Evolutionary conservation across 345 rosid genomes (phyloP), one percentile per base, ranked within the genome.

Genomic region (Gossypium herbaceum): DNA sequence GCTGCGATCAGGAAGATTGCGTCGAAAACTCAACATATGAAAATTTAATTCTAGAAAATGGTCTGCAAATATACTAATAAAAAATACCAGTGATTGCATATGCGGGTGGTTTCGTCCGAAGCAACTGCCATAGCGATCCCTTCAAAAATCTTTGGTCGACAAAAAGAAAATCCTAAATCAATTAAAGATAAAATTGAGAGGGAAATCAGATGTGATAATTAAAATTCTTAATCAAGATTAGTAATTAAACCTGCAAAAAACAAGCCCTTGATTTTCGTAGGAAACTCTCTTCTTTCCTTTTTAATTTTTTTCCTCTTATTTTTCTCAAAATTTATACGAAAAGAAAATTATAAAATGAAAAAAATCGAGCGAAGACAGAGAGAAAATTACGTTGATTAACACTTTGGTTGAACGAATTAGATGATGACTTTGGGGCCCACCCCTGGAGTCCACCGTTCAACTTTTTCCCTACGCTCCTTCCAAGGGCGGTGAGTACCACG

Each of bases 51-150:
- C 22, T 7, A 68, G 9, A 50, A 48, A 50, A 68, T 5, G 15
- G n/a, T 24, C 44, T 11, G 24, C 17, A 68, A 15, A 47, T 27
- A 68, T 68, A 51, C 45, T 16, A 15, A n/a, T 50, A 68, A 69
- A 3, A 59, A 80, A 48, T 85, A 94, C 98, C 98, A 94, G 91
- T 94, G 97, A 81, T 69, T 77, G 88, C 98, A 94, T 12, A 87
- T 79, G 77, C 78, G 84, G 41, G 90, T 87, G 81, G 85, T 73
- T 47, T 88, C 97, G 78, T 86, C 97, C 10, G 89, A 70, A 71
- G 84, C 84, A 63, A 83, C 62, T 67, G 79, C 93, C 98, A 94
- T 94, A 80, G 72, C 79, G 75, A 68, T 63, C 63, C 83, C 66
- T 76, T 77, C 74, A 59, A 62, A 34, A 76, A 75, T 59, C 82